Base-by-base conservation (phyloP, 1,284 basidiomycete genomes). In the Papiliotrema nemorosa region DNA sequence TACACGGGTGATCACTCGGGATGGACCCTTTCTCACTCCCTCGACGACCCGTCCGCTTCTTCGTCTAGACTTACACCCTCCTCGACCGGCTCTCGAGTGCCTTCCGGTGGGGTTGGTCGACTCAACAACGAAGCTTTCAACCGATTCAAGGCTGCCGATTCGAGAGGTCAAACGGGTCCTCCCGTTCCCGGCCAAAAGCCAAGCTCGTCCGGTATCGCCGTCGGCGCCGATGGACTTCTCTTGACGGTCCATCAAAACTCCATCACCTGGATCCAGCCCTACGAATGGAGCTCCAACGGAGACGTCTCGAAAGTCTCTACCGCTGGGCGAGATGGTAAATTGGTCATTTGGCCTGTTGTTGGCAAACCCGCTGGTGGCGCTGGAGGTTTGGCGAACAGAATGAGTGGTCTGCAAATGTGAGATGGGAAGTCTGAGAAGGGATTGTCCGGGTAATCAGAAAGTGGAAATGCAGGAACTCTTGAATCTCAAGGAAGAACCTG, bases 191-290 rank as follows among this genome's bases (percentile, higher is more conserved):
- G 63, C 2, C 38, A 52, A 13, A 43, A 43, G 37, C 69, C 76
- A 16, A 70, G 70, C 1, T 72, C 67, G 6, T 74, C 70, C 3
- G 48, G 58, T 2, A 60, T 65, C 9, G 50, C 59, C 20, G 47
- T 71, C 35, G 57, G 70, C 49, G 73, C 40, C 69, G 78, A 45
- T 84, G 89, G 66, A 12, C 88, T 88, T 70, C 78, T 90, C 55
- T 71, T 64, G 64, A 98, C 94, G 3, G 82, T 96, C 37, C 96
- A 98, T 74, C 94, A 97, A 79, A 99, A 98, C 78, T 96, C 93
- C 37, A 97, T 99, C 75, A 97, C 92, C n/a, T 86, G 80, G 60
- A 79, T 96, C 41, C 79, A 90, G 50, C 77, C 87, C 24, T 94
- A 89, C 64, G 85, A 86, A 54, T 81, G 80, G 55, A 77, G 72